phyloP scores from a whole-genome alignment of 495 filamentous ascomycete genomes.

The Recurvomyces mirabilis region DNA sequence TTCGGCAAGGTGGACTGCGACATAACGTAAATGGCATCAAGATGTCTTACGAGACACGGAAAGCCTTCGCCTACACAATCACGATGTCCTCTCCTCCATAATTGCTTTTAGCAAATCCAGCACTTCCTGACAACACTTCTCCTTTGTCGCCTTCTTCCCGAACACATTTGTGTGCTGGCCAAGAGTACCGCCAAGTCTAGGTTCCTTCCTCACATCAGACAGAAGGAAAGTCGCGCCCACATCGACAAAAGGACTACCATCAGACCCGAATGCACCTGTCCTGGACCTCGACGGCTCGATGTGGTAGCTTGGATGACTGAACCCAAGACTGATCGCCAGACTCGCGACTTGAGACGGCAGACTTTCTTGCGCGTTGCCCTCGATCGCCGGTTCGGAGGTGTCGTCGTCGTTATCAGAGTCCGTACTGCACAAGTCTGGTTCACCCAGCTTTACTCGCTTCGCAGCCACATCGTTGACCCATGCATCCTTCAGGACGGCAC shows the following conservation, averaged over 20 bases:
- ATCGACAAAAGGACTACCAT: constrained; percentile 8
- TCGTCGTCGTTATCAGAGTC: neutral
- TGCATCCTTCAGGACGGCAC: constrained; percentile 3
- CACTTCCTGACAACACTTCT: constrained; percentile 25
- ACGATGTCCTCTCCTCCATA: no score
- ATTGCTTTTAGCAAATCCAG: neutral
- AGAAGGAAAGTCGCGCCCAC: constrained; percentile 1
- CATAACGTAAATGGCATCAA: no score
- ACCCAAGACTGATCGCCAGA: no score
- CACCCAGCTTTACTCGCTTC: constrained; percentile 17
- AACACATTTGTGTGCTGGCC: constrained; percentile 33
- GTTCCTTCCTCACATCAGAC: constrained; percentile 15
- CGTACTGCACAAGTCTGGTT: neutral
- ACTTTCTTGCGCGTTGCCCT: no score
- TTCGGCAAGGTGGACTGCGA: no score
- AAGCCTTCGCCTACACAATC: no score
- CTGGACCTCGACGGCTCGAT: constrained; percentile 2
- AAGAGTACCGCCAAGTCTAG: constrained; percentile 26
- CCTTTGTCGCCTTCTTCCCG: constrained; percentile 40
- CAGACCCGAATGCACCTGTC: constrained; percentile 13
- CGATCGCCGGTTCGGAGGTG: no score
- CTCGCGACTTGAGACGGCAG: no score
- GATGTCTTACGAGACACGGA: no score
- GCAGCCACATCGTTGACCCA: neutral
- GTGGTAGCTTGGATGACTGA: neutral